Conservation (phyloP, 1,284 basidiomycete species). For the Rhodotorula mucilaginosa region DNA sequence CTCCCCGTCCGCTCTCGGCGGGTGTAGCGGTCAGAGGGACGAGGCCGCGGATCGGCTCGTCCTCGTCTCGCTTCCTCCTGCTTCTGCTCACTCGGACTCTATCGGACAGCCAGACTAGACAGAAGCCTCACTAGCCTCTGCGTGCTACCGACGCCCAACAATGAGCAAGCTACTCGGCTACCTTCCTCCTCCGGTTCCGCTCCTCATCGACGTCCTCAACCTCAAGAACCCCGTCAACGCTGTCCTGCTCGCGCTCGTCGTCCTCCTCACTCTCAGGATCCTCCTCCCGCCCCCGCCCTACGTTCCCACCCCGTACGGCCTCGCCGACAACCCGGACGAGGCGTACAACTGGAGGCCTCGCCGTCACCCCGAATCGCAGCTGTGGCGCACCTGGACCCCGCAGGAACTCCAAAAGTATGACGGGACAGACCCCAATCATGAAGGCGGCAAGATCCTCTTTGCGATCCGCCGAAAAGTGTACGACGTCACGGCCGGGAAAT, state of each 20-base stretch:
- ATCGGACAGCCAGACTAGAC: neutral
- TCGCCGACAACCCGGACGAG: conserved; percentile 21
- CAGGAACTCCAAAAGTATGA: conserved; percentile 36
- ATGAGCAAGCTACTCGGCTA: neutral
- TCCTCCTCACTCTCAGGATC: conserved; percentile 29
- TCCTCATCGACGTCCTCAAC: neutral
- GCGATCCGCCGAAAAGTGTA: conserved; percentile 45
- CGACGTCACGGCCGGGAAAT: conserved; percentile 39
- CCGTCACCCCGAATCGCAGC: conserved; percentile 21
- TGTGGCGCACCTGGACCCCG: conserved; percentile 44
- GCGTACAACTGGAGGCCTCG: conserved; percentile 43
- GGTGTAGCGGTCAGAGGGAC: too few species aligned
- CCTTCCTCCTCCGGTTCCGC: neutral
- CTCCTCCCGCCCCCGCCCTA: conserved; percentile 33
- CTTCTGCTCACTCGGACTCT: too few species aligned
- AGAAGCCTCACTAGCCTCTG: neutral
- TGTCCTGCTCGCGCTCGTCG: conserved; percentile 32
- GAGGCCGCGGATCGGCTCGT: too few species aligned
- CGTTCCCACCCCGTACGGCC: conserved; percentile 11
- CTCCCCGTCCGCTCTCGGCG: neutral
- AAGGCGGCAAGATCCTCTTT: conserved; percentile 35
- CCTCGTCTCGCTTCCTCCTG: too few species aligned
- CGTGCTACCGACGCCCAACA: neutral
- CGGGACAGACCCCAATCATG: conserved; percentile 22
- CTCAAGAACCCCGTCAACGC: conserved; percentile 23